phyloP scores from a whole-genome alignment of 1,284 basidiomycete genomes.

The Earliella scabrosa region DNA sequence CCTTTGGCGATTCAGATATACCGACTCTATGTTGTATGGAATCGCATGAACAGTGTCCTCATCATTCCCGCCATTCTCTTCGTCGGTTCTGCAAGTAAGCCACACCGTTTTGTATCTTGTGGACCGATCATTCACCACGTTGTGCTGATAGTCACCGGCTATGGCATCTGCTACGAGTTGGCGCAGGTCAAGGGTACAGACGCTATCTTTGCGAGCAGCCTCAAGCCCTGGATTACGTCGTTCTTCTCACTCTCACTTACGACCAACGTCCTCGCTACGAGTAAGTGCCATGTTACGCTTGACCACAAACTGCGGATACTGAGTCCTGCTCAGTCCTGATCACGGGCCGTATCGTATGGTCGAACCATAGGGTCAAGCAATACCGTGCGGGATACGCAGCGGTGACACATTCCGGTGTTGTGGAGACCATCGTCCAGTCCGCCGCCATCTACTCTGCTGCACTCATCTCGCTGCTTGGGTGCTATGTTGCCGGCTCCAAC shows the following conservation, averaged over 20 bases:
- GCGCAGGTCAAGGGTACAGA: slow-evolving; percentile 3
- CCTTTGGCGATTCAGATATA: slow-evolving; percentile 2
- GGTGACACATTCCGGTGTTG: slow-evolving; percentile 13
- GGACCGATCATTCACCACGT: not conserved
- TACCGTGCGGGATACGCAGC: slow-evolving; percentile 1
- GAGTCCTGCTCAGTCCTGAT: slow-evolving; percentile 6
- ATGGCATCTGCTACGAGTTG: slow-evolving; percentile 9
- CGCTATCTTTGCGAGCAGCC: slow-evolving; percentile 11
- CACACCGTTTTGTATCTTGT: too few species aligned
- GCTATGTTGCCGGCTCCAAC: slow-evolving; percentile 22
- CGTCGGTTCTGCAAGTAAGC: slow-evolving; percentile 3
- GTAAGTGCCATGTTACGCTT: not conserved
- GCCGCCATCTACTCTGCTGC: slow-evolving; percentile 24
- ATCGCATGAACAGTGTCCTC: slow-evolving; percentile 6
- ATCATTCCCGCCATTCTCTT: slow-evolving; percentile 8
- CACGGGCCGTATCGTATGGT: slow-evolving; percentile 14
- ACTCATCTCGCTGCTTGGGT: slow-evolving; percentile 21
- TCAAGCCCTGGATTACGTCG: slow-evolving; percentile 14
- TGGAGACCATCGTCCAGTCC: slow-evolving; percentile 25
- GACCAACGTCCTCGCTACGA: slow-evolving; percentile 17
- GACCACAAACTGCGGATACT: not conserved
- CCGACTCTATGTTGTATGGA: slow-evolving; percentile 14
- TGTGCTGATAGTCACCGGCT: slow-evolving; percentile 4
- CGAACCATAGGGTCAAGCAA: slow-evolving; percentile 2
- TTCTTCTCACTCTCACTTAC: slow-evolving; percentile 17